phyloP scores from a whole-genome alignment of 2,329 filamentous ascomycete species.

The Ophiostoma triangulosporum region DNA sequence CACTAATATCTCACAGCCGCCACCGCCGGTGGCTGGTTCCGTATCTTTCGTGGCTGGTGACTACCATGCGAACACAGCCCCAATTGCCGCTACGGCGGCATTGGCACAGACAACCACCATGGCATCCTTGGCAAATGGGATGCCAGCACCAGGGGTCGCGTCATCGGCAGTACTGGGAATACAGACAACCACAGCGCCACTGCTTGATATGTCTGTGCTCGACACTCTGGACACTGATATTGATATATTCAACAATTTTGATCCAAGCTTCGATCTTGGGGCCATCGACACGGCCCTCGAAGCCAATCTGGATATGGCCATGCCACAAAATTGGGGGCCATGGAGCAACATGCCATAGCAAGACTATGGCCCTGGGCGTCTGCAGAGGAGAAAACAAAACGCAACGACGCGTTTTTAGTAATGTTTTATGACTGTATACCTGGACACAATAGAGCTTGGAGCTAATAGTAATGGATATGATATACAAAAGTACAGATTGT shows the following conservation, averaged over 20 bases:
- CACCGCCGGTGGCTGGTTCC: not conserved
- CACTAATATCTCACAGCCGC: not conserved
- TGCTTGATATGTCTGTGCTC: constrained; percentile 17
- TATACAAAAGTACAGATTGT: too few species aligned
- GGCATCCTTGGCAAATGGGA: not conserved
- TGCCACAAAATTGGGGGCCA: constrained; percentile 35
- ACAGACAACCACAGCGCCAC: not conserved
- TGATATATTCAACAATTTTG: constrained; percentile 42
- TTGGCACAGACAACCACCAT: not conserved
- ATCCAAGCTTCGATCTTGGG: constrained; percentile 38
- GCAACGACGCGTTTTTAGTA: too few species aligned
- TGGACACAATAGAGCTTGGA: too few species aligned
- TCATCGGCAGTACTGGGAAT: not conserved
- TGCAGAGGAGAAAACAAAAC: too few species aligned
- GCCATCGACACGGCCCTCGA: constrained; percentile 41
- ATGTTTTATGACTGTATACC: too few species aligned
- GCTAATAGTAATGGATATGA: too few species aligned
- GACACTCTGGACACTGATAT: constrained; percentile 30
- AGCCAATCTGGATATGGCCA: constrained; percentile 39
- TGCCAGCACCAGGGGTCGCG: not conserved
- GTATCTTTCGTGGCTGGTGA: not conserved
- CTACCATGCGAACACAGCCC: not conserved
- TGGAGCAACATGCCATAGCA: constrained; percentile 11
- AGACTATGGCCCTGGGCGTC: not conserved
- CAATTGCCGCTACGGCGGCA: not conserved